Base-by-base conservation (phyloP, 2,329 filamentous ascomycete species). In the Rosellinia necatrix region DNA sequence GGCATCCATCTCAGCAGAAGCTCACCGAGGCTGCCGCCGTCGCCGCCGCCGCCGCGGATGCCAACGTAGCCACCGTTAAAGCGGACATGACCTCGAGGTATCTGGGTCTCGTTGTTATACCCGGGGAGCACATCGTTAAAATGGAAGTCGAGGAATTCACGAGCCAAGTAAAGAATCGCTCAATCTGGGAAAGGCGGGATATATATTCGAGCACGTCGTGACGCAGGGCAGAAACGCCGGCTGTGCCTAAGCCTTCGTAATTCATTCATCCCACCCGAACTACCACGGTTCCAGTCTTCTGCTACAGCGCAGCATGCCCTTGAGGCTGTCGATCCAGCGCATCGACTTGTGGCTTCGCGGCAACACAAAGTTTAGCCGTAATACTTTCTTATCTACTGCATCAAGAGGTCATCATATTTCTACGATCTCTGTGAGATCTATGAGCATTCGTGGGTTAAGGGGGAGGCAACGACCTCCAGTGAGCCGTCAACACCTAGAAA, bases 91-190 rank as follows among this genome's bases (percentile, higher is more conserved):
- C 85, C 22, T 92, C 89, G 64, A 85, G 94, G 50, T 96, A 91
- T 69, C 83, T 99, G 19, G 94, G 94, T 0, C 76, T 97, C 22
- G 86, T 99, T 2, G 92, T 97, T 21, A 85, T 99, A 3, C 94
- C 94, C 0, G 92, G 93, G 0, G 79, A 89, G 64, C 85, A 96
- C 70, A 90, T 99, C 64, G 85, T 81, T 56, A 93, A 89, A 76
- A 91, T 99, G 66, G 92, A 97, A 72, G 79, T 94, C 42, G 92
- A 97, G 70, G 88, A 93, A 62, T 88, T 87, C 69, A 73, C 74
- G 1, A 86, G 84, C 59, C 83, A 86, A 67, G 67, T 78, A 48
- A 73, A 66, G 56, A 63, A 46, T 47, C 65, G 67, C 19, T 69
- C 63, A 3, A 63, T 66, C 40, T 61, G 65, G 42, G 62, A 62